A percentile compares a stretch with the other conserved stretches of the same genome.
Evolutionary conservation across 2,329 filamentous ascomycete genomes (phyloP).

Genomic region (Fusarium transvaalense): DNA sequence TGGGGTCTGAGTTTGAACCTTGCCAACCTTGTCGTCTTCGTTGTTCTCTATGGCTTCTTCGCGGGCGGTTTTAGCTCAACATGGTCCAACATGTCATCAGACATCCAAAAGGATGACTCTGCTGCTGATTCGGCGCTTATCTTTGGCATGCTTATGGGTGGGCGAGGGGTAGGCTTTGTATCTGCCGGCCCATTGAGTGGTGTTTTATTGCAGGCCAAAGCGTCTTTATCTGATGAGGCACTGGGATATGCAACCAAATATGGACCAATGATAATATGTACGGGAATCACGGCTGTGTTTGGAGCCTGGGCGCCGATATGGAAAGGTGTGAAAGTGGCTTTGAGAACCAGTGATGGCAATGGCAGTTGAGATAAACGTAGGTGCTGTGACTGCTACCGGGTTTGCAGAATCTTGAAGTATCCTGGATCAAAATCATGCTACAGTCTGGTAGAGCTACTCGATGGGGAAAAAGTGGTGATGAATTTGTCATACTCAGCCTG

Average conservation of each 20-base stretch:
- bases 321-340: slow-evolving; percentile 50
- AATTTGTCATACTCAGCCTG: too few relatives aligned
- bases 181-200: slow-evolving; percentile 49
- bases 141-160: slow-evolving; percentile 51
- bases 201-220: slow-evolving; percentile 42
- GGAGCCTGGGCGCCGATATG: slow-evolving; percentile 51
- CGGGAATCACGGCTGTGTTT: slow-evolving; percentile 49
- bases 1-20: slow-evolving; percentile 69
- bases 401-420: too few relatives aligned
- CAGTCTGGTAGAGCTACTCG: too few relatives aligned
- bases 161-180: slow-evolving; percentile 49
- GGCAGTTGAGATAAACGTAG: too few relatives aligned
- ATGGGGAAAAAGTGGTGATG: too few relatives aligned
- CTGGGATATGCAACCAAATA: slow-evolving; percentile 51
- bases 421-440: too few relatives aligned
- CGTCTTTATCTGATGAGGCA: slow-evolving; percentile 40
- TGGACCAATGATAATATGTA: slow-evolving; percentile 52
- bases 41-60: slow-evolving; percentile 72
- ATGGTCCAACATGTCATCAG: slow-evolving; percentile 67
- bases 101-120: slow-evolving; percentile 51
- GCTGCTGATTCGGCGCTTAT: slow-evolving; percentile 48
- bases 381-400: too few relatives aligned
- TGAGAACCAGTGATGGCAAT: slow-evolving; percentile 59
- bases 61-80: slow-evolving; percentile 71
- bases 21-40: slow-evolving; percentile 68